Evolutionary conservation across 1,284 basidiomycete genomes (phyloP).

Genomic region (Hypsizygus ulmarius): DNA sequence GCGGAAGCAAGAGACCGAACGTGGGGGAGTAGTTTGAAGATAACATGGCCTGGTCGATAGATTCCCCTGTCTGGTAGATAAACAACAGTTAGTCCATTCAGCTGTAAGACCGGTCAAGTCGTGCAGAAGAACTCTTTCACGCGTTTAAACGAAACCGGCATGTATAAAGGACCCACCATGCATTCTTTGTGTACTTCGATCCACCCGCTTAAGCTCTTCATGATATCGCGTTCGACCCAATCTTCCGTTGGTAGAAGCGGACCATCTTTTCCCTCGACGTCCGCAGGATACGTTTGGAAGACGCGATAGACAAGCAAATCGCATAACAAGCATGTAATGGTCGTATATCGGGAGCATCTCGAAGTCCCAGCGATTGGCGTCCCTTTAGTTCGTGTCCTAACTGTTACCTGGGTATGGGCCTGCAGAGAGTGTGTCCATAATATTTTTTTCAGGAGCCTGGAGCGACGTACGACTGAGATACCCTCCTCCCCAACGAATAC

Average conservation of each 20-base stretch:
- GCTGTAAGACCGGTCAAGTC: neutral
- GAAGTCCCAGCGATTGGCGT: constrained; percentile 42
- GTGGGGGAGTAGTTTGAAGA: constrained; percentile 51
- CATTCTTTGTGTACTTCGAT: constrained; percentile 66
- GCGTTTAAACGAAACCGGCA: constrained; percentile 1
- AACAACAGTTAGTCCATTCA: constrained; percentile 23
- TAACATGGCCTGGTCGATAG: constrained; percentile 40
- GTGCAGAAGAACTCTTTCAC: neutral
- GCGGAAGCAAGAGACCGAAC: constrained; percentile 53
- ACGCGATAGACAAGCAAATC: constrained; percentile 67
- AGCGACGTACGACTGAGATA: constrained; percentile 55
- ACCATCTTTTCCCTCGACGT: constrained; percentile 63
- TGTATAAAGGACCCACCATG: constrained; percentile 51
- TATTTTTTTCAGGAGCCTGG: neutral
- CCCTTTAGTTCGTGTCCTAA: constrained; percentile 57
- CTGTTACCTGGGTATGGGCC: constrained; percentile 69
- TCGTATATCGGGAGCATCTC: constrained; percentile 55
- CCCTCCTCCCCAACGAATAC: constrained; percentile 68
- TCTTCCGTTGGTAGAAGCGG: constrained; percentile 68
- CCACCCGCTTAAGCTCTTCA: constrained; percentile 69
- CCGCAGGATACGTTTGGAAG: constrained; percentile 53
- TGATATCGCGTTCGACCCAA: constrained; percentile 69
- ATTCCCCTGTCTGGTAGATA: constrained; percentile 44
- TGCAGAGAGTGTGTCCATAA: constrained; percentile 29
- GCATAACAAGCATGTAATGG: constrained; percentile 70